These are phyloP conservation scores for Clarireedia hainanense DNA, from an alignment of 2,329 filamentous ascomycete genomes.

Conservation along the genomic window DNA sequence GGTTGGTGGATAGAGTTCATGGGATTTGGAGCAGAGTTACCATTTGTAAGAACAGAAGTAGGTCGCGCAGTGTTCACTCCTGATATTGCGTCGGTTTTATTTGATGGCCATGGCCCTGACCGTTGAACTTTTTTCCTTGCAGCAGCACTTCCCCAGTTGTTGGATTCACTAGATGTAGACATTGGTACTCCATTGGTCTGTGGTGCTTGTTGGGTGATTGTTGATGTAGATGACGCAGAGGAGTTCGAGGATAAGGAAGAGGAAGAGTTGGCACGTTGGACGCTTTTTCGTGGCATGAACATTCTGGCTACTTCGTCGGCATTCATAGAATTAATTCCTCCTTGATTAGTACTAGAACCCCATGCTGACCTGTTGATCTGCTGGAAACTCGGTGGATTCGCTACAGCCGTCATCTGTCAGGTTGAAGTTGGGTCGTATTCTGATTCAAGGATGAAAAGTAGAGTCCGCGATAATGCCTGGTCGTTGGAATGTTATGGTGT, in stretches of 20 bases:
- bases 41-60: slow-evolving; percentile 52
- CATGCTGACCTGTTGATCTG: slow-evolving; percentile 59
- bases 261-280: slow-evolving; percentile 83
- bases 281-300: slow-evolving; percentile 81
- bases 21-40: slow-evolving; percentile 50
- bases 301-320: slow-evolving; percentile 79
- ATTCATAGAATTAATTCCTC: slow-evolving; percentile 63
- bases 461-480: slow-evolving; percentile 8
- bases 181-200: slow-evolving; percentile 50
- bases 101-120: slow-evolving; percentile 52
- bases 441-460: slow-evolving; percentile 3
- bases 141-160: slow-evolving; percentile 32
- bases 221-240: slow-evolving; percentile 53
- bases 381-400: slow-evolving; percentile 55
- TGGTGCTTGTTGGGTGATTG: slow-evolving; percentile 52
- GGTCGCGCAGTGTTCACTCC: slow-evolving; percentile 50
- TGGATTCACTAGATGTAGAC: slow-evolving; percentile 20
- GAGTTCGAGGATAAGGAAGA: slow-evolving; percentile 57
- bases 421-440: neutral
- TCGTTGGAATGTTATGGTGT: slow-evolving; percentile 7
- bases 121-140: slow-evolving; percentile 41
- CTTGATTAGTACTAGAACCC: slow-evolving; percentile 52
- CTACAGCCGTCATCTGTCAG: slow-evolving; percentile 56
- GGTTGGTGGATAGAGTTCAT: slow-evolving; percentile 54
- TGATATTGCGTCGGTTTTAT: slow-evolving; percentile 58